phyloP scores from a whole-genome alignment of 2,329 filamentous ascomycete species.

The Aspergillus hortae region DNA sequence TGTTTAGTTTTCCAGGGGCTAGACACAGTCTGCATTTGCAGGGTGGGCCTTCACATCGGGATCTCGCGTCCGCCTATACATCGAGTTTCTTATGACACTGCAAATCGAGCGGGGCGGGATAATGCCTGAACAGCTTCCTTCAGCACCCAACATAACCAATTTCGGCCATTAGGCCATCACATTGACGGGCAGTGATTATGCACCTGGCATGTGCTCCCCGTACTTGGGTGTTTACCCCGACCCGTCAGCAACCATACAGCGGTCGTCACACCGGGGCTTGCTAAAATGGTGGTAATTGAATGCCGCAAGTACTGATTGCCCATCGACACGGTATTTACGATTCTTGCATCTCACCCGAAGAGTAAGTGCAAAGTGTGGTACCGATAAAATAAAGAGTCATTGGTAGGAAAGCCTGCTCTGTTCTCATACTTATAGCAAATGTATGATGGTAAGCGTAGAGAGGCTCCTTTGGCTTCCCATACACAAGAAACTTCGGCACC shows the following conservation, averaged over 20 bases:
- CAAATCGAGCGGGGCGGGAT: constrained; percentile 5
- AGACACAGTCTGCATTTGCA: constrained; percentile 9
- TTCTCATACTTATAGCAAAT: too few species aligned
- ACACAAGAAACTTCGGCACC: too few species aligned
- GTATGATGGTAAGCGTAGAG: too few species aligned
- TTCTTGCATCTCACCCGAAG: not conserved
- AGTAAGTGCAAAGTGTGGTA: constrained; percentile 3
- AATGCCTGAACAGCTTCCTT: constrained; percentile 1
- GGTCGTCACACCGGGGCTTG: not conserved
- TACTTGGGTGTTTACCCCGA: not conserved
- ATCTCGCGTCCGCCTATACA: constrained; percentile 23
- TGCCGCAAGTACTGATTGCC: not conserved
- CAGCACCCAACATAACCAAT: too few species aligned
- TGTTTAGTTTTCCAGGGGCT: constrained; percentile 11
- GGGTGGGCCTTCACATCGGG: constrained; percentile 14
- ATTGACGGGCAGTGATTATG: not conserved
- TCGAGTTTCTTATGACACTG: constrained; percentile 12
- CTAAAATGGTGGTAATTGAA: not conserved
- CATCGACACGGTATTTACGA: not conserved
- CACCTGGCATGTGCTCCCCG: not conserved
- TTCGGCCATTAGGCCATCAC: not conserved
- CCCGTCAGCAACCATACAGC: constrained; percentile 2
- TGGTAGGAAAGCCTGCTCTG: not conserved
- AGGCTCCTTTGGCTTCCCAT: too few species aligned
- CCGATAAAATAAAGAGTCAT: too few species aligned